These are phyloP conservation scores for Huntiella savannae DNA, from an alignment of 2,329 filamentous ascomycete species.

Conservation along the genomic window DNA sequence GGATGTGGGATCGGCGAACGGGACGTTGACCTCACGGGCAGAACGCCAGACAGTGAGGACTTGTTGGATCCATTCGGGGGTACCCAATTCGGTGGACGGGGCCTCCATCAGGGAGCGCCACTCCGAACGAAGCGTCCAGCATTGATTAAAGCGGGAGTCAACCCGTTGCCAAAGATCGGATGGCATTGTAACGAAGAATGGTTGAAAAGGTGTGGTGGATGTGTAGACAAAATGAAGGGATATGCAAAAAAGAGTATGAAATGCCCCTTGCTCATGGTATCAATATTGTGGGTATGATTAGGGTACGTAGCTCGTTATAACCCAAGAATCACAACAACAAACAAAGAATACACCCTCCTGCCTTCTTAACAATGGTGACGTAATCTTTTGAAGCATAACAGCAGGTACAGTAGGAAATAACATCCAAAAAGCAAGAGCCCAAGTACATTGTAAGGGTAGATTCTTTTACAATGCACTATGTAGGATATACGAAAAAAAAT, in stretches of 20 bases:
- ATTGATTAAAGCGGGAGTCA: constrained; percentile 4
- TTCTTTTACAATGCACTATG: too few species aligned
- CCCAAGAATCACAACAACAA: too few species aligned
- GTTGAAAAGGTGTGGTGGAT: background rate
- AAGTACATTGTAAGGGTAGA: too few species aligned
- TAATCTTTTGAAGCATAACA: too few species aligned
- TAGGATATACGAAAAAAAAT: too few species aligned
- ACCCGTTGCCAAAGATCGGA: constrained; percentile 5
- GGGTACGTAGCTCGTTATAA: too few species aligned
- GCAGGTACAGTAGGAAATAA: too few species aligned
- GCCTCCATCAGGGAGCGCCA: constrained; percentile 7
- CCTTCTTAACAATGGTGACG: too few species aligned
- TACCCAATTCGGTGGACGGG: constrained; percentile 1
- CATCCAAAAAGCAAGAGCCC: too few species aligned
- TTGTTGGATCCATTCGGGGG: constrained; percentile 2
- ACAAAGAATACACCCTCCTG: too few species aligned
- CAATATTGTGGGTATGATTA: too few species aligned
- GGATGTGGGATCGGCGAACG: constrained; percentile 17
- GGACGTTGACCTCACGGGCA: constrained; percentile 2
- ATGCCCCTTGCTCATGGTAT: too few species aligned
- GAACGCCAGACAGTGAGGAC: constrained; percentile 8
- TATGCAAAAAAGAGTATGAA: background rate
- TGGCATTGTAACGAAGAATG: constrained; percentile 7
- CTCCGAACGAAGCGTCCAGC: constrained; percentile 6
- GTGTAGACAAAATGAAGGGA: background rate